Evolutionary conservation across 192 early-diverging fungal species (phyloP).

Genomic region (Coemansia sp.): DNA sequence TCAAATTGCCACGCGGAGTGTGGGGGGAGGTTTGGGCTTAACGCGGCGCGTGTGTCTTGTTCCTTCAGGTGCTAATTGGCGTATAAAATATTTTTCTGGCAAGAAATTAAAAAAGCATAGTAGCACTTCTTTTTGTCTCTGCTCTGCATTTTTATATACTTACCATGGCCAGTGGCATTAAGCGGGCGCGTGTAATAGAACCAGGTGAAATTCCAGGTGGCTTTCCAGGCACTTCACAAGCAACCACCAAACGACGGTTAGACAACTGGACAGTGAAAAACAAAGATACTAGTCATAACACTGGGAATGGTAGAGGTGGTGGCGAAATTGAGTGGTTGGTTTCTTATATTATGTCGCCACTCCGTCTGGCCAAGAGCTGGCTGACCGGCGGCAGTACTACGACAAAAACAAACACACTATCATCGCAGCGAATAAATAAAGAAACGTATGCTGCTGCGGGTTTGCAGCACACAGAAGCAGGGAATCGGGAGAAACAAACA

Average conservation of each 20-base stretch:
- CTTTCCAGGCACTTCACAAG: constrained; percentile 20
- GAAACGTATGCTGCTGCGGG: background rate
- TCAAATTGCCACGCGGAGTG: too few species aligned
- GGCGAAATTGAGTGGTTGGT: constrained; percentile 13
- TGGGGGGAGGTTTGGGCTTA: too few species aligned
- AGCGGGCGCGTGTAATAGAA: constrained; percentile 26
- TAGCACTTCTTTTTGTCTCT: background rate
- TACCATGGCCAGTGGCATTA: constrained; percentile 17
- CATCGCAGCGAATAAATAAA: background rate
- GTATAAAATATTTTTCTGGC: too few species aligned
- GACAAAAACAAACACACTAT: background rate
- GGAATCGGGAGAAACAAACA: background rate
- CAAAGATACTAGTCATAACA: constrained; percentile 5
- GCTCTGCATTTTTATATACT: background rate
- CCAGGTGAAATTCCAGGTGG: constrained; percentile 30
- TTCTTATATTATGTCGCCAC: constrained; percentile 22
- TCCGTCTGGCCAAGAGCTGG: constrained; percentile 32
- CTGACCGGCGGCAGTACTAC: constrained; percentile 7
- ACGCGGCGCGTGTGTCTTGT: background rate
- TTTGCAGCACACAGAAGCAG: background rate
- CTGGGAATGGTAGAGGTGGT: background rate
- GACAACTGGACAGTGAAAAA: background rate
- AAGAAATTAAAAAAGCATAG: too few species aligned
- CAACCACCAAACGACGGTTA: constrained; percentile 11
- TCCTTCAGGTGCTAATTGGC: too few species aligned